Evolutionary conservation across 495 filamentous ascomycete genomes (phyloP).

Genomic region (Achaetomiella virescens): DNA sequence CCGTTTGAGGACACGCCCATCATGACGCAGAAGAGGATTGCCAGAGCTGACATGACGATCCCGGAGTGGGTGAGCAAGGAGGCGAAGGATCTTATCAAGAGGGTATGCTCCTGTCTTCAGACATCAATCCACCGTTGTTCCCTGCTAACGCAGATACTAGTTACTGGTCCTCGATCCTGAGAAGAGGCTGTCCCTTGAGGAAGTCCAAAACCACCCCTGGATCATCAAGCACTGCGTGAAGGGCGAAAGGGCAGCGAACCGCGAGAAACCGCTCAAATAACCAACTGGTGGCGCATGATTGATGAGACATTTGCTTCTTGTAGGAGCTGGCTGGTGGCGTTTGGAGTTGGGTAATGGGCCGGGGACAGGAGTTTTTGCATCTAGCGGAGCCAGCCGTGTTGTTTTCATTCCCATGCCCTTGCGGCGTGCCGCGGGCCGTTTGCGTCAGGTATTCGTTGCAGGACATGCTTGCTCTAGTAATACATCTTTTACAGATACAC

Average conservation of each 20-base stretch:
- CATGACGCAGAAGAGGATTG: slow-evolving; percentile 91
- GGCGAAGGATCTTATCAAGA: slow-evolving; percentile 87
- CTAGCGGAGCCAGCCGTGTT: slow-evolving; percentile 10
- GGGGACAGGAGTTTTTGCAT: slow-evolving; percentile 12
- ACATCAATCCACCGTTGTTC: background rate
- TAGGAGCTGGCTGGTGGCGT: slow-evolving; percentile 9
- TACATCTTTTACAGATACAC: slow-evolving; percentile 7
- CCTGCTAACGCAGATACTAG: slow-evolving; percentile 36
- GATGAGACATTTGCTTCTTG: slow-evolving; percentile 1
- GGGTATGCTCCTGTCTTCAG: slow-evolving; percentile 42
- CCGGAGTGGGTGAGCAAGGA: slow-evolving; percentile 86
- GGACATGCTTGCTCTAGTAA: slow-evolving; percentile 4
- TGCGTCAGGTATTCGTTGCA: background rate
- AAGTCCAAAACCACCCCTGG: slow-evolving; percentile 90
- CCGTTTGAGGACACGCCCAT: slow-evolving; percentile 93
- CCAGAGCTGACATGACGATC: slow-evolving; percentile 83
- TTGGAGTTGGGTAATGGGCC: background rate
- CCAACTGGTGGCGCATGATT: slow-evolving; percentile 8
- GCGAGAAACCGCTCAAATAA: slow-evolving; percentile 35
- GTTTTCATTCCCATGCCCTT: background rate
- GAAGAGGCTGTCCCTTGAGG: slow-evolving; percentile 82
- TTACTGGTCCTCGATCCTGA: slow-evolving; percentile 90
- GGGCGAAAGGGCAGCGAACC: slow-evolving; percentile 56
- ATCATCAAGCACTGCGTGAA: slow-evolving; percentile 93
- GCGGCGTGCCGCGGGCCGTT: background rate